Percentiles rank a stretch among this genome's conserved stretches.
Conservation (phyloP, 2,329 filamentous ascomycete species). For the Nannizziopsis barbatae region DNA sequence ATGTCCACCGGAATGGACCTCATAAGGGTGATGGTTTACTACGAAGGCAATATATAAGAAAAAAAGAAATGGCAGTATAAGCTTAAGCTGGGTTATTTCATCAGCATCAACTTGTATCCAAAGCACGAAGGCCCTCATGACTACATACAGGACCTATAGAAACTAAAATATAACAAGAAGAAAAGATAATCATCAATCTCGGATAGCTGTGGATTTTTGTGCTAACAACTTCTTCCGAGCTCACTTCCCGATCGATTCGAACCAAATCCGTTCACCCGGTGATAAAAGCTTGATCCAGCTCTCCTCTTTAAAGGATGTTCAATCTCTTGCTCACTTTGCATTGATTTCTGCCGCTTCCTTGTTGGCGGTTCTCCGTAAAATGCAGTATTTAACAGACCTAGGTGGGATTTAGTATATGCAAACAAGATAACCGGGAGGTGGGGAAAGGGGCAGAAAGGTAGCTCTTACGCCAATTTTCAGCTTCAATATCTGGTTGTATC, state of each 20-base stretch:
- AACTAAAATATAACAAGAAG: too few relatives aligned
- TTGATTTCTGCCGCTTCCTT: slow-evolving; percentile 2
- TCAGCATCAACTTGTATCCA: too few relatives aligned
- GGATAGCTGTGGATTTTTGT: too few relatives aligned
- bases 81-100: too few relatives aligned
- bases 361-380: slow-evolving; percentile 2
- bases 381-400: background rate
- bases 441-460: background rate
- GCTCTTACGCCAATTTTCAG: slow-evolving; percentile 5
- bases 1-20: too few relatives aligned
- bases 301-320: slow-evolving; percentile 1
- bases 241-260: background rate
- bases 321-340: slow-evolving; percentile 1
- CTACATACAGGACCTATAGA: too few relatives aligned
- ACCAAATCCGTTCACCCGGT: background rate
- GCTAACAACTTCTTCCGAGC: too few relatives aligned
- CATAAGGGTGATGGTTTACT: too few relatives aligned
- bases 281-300: slow-evolving; percentile 1
- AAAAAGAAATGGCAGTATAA: too few relatives aligned
- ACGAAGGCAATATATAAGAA: too few relatives aligned
- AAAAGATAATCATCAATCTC: too few relatives aligned
- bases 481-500: slow-evolving; percentile 1
- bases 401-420: background rate
- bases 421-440: background rate
- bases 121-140: too few relatives aligned